These are phyloP conservation scores for Boeremia exigua DNA, from an alignment of 2,329 filamentous ascomycete genomes.

Conservation along the genomic window DNA sequence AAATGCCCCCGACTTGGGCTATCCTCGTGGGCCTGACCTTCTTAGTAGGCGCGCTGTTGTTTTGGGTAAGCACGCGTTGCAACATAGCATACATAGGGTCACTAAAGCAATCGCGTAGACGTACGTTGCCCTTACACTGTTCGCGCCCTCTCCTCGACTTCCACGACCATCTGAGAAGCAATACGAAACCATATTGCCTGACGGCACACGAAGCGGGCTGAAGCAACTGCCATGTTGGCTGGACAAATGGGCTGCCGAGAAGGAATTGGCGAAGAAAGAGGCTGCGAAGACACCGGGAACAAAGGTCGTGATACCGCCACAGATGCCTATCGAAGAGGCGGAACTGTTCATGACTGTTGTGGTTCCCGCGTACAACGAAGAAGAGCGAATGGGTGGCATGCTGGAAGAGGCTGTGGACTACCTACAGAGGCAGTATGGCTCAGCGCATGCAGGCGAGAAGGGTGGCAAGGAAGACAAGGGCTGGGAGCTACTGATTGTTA, in stretches of 20 bases:
- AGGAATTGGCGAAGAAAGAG: constrained; percentile 51
- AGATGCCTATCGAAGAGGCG: constrained; percentile 71
- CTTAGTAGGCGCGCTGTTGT: constrained; percentile 30
- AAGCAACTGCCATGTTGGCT: constrained; percentile 83
- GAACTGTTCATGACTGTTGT: constrained; percentile 90
- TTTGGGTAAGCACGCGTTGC: constrained; percentile 35
- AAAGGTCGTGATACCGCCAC: constrained; percentile 30
- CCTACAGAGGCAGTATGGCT: constrained; percentile 77
- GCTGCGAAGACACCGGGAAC: constrained; percentile 31
- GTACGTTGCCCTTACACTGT: constrained; percentile 71
- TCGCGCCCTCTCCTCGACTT: constrained; percentile 81
- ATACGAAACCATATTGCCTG: constrained; percentile 76
- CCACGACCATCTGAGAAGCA: constrained; percentile 80
- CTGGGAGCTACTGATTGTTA: constrained; percentile 92
- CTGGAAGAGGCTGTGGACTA: constrained; percentile 90
- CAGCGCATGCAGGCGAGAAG: constrained; percentile 43
- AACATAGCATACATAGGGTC: neutral
- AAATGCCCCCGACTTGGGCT: constrained; percentile 44
- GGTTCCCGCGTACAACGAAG: constrained; percentile 94
- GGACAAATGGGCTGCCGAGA: constrained; percentile 72
- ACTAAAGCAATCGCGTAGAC: constrained; percentile 52
- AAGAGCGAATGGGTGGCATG: constrained; percentile 80
- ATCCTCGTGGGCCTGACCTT: constrained; percentile 35
- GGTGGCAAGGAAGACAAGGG: constrained; percentile 78
- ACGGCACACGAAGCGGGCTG: constrained; percentile 62